Evolutionary conservation across 257 asterid genomes (phyloP).

Genomic region (Plectranthus barbatus): DNA sequence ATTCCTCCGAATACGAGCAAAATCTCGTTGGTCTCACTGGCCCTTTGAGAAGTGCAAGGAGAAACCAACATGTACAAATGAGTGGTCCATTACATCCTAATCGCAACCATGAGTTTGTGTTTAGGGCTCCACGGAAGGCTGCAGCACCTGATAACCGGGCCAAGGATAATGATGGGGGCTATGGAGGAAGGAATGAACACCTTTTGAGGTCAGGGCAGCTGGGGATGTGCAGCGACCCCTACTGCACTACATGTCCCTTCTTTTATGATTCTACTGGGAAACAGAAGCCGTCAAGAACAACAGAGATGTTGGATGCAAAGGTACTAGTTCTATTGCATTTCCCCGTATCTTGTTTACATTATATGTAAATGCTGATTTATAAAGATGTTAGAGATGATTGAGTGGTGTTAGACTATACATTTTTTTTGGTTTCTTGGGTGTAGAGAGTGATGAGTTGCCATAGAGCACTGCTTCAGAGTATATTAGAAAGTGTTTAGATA

Average conservation of each 20-base stretch:
- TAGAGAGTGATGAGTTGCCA: background rate
- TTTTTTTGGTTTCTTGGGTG: background rate
- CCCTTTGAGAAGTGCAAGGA: conserved; percentile 46
- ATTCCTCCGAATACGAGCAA: conserved; percentile 29
- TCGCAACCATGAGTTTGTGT: conserved; percentile 28
- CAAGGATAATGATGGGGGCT: conserved; percentile 25
- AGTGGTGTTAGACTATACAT: background rate
- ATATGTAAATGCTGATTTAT: background rate
- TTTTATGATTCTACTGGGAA: conserved; percentile 38
- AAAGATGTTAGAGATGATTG: background rate
- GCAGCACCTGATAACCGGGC: conserved; percentile 21
- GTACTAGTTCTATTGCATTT: conserved; percentile 23
- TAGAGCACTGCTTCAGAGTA: background rate
- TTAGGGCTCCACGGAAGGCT: conserved; percentile 26
- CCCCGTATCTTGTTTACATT: background rate
- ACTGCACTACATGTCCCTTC: conserved; percentile 85
- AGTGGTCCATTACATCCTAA: conserved; percentile 46
- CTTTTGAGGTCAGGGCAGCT: conserved; percentile 77
- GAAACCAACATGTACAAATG: conserved; percentile 33
- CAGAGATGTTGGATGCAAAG: conserved; percentile 55
- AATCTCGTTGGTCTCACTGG: conserved; percentile 54
- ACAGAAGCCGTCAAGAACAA: conserved; percentile 29
- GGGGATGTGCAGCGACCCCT: conserved; percentile 87
- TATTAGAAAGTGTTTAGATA: background rate
- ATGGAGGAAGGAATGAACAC: conserved; percentile 49